These are phyloP conservation scores for Mortierella sp. DNA, from an alignment of 371 early-diverging fungal species.

Conservation along the genomic window DNA sequence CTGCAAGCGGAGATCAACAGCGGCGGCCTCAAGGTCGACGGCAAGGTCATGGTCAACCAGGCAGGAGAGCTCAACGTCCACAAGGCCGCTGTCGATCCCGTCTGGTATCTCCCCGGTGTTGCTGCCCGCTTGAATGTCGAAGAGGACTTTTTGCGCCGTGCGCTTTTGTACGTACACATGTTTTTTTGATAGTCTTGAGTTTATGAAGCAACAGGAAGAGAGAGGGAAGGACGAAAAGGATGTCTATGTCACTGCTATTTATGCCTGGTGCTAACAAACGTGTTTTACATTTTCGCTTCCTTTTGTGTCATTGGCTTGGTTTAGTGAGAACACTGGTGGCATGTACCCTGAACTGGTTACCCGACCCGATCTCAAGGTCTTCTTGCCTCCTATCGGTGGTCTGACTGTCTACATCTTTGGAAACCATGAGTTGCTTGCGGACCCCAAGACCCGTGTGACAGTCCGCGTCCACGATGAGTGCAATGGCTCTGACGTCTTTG, in stretches of 20 bases:
- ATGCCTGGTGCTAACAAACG: background rate
- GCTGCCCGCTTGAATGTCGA: slow-evolving; percentile 92
- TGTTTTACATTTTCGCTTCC: no score
- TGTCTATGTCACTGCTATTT: background rate
- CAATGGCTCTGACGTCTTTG: slow-evolving; percentile 97
- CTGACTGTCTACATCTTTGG: slow-evolving; percentile 96
- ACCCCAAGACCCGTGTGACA: slow-evolving; percentile 88
- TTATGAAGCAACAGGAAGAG: background rate
- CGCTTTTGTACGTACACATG: slow-evolving; percentile 73
- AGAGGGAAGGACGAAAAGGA: background rate
- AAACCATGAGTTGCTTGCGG: slow-evolving; percentile 82
- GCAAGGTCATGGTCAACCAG: slow-evolving; percentile 84
- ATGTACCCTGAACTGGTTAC: slow-evolving; percentile 98
- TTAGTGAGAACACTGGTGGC: slow-evolving; percentile 85
- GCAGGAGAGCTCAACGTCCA: slow-evolving; percentile 90
- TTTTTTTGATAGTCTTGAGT: background rate
- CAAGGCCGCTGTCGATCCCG: slow-evolving; percentile 97
- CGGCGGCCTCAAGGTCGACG: slow-evolving; percentile 82
- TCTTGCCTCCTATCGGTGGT: slow-evolving; percentile 97
- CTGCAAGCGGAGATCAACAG: slow-evolving; percentile 82
- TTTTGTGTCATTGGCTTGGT: slow-evolving; percentile 8
- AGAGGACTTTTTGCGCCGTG: slow-evolving; percentile 87
- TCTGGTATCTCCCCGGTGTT: slow-evolving; percentile 96
- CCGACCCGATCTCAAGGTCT: slow-evolving; percentile 94
- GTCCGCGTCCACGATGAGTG: slow-evolving; percentile 95